Conservation (phyloP, 1,139 yeast genomes). For the Suhomyces coccinellae region DNA sequence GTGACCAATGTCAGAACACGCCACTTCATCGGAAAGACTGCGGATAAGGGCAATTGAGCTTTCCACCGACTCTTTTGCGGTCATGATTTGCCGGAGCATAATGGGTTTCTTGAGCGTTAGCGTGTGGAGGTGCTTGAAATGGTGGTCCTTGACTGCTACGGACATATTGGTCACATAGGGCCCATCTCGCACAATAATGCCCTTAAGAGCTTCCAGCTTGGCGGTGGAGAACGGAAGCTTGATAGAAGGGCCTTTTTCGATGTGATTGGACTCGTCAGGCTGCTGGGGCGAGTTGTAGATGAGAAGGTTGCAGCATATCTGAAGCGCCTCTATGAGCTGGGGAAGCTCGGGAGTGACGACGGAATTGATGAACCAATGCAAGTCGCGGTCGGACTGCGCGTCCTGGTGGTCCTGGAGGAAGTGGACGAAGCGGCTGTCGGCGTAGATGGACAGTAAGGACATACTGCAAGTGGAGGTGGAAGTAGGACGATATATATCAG, state of each 20-base stretch:
- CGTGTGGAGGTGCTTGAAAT: slow-evolving; percentile 31
- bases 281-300: slow-evolving; percentile 41
- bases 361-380: slow-evolving; percentile 40
- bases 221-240: slow-evolving; percentile 42
- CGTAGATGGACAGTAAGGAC: slow-evolving; percentile 3
- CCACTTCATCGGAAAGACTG: slow-evolving; percentile 15
- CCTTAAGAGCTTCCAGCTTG: slow-evolving; percentile 43
- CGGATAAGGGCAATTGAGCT: slow-evolving; percentile 29
- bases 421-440: slow-evolving; percentile 7
- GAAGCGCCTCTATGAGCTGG: slow-evolving; percentile 42
- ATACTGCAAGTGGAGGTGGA: neutral
- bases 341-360: slow-evolving; percentile 41
- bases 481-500: neutral
- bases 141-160: slow-evolving; percentile 29
- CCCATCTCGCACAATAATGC: slow-evolving; percentile 46
- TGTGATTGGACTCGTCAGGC: slow-evolving; percentile 29
- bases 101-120: slow-evolving; percentile 33
- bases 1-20: slow-evolving; percentile 10
- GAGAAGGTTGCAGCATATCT: slow-evolving; percentile 40
- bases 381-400: slow-evolving; percentile 32
- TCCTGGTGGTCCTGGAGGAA: slow-evolving; percentile 5
- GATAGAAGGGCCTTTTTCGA: slow-evolving; percentile 40
- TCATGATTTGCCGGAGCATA: slow-evolving; percentile 34
- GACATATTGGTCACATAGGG: slow-evolving; percentile 35
- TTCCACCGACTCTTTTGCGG: slow-evolving; percentile 35